Conservation (phyloP, 768 basidiomycete species). For the Mycena sanguinolenta region DNA sequence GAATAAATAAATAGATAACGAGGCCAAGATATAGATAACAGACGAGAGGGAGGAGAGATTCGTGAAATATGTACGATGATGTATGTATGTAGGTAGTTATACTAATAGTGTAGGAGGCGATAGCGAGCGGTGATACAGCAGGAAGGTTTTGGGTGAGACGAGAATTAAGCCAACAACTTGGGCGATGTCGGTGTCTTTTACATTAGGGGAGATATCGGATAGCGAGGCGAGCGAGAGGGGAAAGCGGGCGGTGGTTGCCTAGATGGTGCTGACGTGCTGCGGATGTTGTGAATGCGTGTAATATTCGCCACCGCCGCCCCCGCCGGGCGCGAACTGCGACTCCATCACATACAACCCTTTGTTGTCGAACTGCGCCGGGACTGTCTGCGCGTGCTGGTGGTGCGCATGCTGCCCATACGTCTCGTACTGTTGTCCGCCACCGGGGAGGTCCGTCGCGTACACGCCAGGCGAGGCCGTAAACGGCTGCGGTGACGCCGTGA, state of each 20-base stretch:
- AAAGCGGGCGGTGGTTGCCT: not conserved
- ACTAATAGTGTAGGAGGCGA: not conserved
- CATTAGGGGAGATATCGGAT: not conserved
- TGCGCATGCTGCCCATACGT: constrained; percentile 26
- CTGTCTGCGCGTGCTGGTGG: constrained; percentile 37
- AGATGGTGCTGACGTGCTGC: constrained; percentile 41
- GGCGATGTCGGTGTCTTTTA: not conserved
- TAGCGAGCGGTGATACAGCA: not conserved
- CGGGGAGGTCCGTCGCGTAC: constrained; percentile 34
- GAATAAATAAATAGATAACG: constrained; percentile 33
- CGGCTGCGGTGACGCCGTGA: constrained; percentile 37
- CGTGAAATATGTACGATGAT: constrained; percentile 13
- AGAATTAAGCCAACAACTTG: not conserved
- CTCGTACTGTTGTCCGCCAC: constrained; percentile 12
- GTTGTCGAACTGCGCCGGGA: constrained; percentile 34
- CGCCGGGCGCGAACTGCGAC: constrained; percentile 7
- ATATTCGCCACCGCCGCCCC: constrained; percentile 17
- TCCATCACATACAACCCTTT: constrained; percentile 33
- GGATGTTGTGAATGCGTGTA: constrained; percentile 37
- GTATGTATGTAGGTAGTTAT: constrained; percentile 16
- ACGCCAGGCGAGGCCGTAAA: constrained; percentile 36
- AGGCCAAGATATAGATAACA: not conserved
- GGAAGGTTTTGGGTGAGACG: not conserved
- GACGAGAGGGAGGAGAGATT: not conserved
- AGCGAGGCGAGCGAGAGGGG: not conserved